Conservation (phyloP, 345 rosid genomes). For the Ricinus communis region DNA sequence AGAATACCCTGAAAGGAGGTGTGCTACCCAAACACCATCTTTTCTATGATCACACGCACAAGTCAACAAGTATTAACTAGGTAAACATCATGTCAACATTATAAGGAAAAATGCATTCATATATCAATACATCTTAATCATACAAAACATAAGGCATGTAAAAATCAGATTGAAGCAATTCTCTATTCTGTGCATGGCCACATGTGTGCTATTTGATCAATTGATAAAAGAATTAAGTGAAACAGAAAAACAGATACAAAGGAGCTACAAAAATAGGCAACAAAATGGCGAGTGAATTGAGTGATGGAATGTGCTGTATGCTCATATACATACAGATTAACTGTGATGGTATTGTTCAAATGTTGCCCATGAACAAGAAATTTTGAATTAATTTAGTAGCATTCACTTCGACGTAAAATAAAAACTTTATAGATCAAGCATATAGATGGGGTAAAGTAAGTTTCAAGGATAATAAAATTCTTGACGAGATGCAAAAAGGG, state of each 20-base stretch:
- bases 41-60: slow-evolving; percentile 43
- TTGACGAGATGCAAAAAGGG: background rate
- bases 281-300: background rate
- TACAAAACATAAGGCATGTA: background rate
- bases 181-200: background rate
- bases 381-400: too few species aligned
- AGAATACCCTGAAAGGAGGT: slow-evolving; percentile 80
- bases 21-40: slow-evolving; percentile 86
- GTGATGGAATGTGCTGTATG: background rate
- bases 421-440: background rate
- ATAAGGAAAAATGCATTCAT: background rate
- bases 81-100: background rate
- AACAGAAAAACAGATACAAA: background rate
- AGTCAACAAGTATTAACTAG: background rate
- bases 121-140: background rate
- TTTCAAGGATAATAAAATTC: background rate
- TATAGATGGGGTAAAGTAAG: background rate
- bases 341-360: too few species aligned
- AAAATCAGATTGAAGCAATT: background rate
- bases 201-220: background rate
- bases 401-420: background rate
- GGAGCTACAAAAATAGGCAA: background rate
- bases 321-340: background rate
- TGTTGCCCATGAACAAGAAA: too few species aligned
- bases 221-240: background rate